Conservation (phyloP, 1,284 basidiomycete genomes). For the Ganoderma lucidum region DNA sequence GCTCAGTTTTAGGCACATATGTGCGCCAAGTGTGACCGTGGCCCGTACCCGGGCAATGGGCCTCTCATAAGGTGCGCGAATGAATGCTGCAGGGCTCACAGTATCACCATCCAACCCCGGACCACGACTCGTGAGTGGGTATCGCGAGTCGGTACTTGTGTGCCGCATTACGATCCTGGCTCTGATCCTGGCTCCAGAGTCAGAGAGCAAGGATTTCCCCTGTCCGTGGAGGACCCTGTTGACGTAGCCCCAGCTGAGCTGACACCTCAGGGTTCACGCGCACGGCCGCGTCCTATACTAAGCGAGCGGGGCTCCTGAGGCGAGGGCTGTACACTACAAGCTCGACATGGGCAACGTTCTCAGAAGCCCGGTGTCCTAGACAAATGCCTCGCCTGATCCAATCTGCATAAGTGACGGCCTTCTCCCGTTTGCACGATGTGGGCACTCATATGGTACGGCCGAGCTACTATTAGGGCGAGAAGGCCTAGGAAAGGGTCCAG, state of each 20-base stretch:
- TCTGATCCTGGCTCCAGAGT: neutral
- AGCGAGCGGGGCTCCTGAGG: neutral
- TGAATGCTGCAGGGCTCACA: neutral
- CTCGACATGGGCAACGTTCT: neutral
- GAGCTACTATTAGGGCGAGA: neutral
- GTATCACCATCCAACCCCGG: neutral
- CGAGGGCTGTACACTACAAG: constrained; percentile 5
- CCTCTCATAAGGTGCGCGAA: neutral
- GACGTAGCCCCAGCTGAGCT: constrained; percentile 1
- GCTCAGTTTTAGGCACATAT: neutral
- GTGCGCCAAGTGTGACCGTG: neutral
- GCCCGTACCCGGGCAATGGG: neutral
- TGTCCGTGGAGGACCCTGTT: constrained; percentile 1
- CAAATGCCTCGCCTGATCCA: neutral
- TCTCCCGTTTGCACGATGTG: neutral
- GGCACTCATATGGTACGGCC: neutral
- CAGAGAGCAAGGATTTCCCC: neutral
- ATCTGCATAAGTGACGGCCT: neutral
- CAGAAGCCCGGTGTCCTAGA: constrained; percentile 6
- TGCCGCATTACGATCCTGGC: neutral
- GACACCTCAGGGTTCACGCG: neutral
- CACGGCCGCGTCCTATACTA: neutral
- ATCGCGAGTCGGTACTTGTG: neutral
- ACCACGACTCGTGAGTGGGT: neutral
- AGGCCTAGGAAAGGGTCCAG: neutral